Evolutionary conservation across 139 green algal genomes (phyloP), one percentile per base, ranked within the genome.

Genomic region (Chlorella ohadii): DNA sequence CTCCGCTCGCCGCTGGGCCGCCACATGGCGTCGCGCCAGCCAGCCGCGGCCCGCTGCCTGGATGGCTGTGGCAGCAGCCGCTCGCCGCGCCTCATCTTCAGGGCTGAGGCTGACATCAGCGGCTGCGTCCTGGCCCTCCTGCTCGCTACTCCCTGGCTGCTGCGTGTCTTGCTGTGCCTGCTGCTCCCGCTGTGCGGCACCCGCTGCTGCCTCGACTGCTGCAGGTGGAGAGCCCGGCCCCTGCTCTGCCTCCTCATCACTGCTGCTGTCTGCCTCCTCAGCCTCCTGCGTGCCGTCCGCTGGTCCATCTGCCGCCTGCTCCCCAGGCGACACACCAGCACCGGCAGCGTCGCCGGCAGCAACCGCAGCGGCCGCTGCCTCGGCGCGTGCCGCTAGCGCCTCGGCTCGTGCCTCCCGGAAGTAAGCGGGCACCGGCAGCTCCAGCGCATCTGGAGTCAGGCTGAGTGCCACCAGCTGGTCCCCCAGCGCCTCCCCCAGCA

Each of bases 391-490:
- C 4, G 47, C 71, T 25, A 85, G 61, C 71, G 90, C 81, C 90
- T 87, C 79, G 34, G 76, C 85, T 0, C 91, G 75, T 65, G 95
- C 93, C 65, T 96, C 90, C 27, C 91, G 87, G 71, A 96, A 97
- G 87, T 95, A 98, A 39, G 92, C 84, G 11, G 95, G 95, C 59
- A 96, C 88, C 0, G 94, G 92, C 34, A 98, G 75, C 85, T 98
- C 94, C 72, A 97, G 83, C 75, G 90, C 92, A 31, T 97, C 93
- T 28, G 95, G 94, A 5, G 91, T 87, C 27, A 98, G 90, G 79
- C 96, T 96, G 86, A 97, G 78, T 77, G 97, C 94, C 59, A 97
- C 88, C 83, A 98, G 89, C 75, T 95, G 90, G 78, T 95, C 90
- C 71, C 96, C 93, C 57, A 98, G 86, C 74, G 92, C 51, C 51